Base-by-base conservation (phyloP, 2,329 filamentous ascomycete species). In the Aureobasidium subglaciale region DNA sequence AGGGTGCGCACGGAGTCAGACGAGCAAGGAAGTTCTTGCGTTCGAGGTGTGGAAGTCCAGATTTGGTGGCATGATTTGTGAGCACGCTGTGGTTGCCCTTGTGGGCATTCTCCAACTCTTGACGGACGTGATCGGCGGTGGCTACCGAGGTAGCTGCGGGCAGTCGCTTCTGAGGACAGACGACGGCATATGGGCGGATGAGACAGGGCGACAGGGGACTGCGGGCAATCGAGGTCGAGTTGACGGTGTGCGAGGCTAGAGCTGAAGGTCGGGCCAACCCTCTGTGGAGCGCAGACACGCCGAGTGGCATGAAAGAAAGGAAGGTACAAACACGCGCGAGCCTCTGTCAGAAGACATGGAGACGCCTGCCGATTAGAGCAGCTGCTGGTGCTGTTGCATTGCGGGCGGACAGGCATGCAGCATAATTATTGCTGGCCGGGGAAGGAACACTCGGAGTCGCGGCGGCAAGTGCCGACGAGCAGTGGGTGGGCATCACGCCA, bases 211-310 rank as follows among this genome's bases (percentile, higher is more conserved):
- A n/a, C n/a, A n/a, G n/a, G n/a, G n/a, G n/a, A n/a, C n/a, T n/a
- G n/a, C n/a, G n/a, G n/a, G n/a, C n/a, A n/a, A n/a, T n/a, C n/a
- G 13, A 20, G 32, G 25, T 4, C 18, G 34, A 3, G 32, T 18
- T 16, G 46, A 27, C 5, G 22, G 4, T 15, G 41, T 18, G 32
- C 15, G 38, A 42, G 29, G 29, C 18, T 60, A 73, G 63, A 59
- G 71, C 70, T 62, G 71, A 70, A 60, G 72, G 71, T 67, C 69
- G 69, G 63, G 68, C 72, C 66, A 75, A 70, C 66, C 75, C 73
- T 67, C 68, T 68, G 61, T 73, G 67, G 65, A 76, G 65, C 59
- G 69, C 68, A 50, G 46, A n/a, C 46, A 34, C 30, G 30, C 46
- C 46, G 64, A 67, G 65, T 67, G 70, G 71, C 73, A 77, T 77